phyloP scores from a whole-genome alignment of 805 yeast genomes.

The Schwanniomyces occidentalis region DNA sequence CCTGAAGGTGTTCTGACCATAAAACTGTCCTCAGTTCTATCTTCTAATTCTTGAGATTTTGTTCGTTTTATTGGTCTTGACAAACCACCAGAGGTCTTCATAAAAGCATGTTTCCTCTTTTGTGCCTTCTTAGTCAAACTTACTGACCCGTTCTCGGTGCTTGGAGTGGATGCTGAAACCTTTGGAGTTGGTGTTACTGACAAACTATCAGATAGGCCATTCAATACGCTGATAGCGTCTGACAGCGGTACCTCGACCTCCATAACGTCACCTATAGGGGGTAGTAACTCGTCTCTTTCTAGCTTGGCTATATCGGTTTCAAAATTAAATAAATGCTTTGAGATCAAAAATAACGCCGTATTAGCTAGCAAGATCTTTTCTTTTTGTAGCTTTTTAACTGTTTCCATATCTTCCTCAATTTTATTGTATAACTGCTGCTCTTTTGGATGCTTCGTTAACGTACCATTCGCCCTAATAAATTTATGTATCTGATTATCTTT shows the following conservation, averaged over 20 bases:
- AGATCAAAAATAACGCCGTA: constrained; percentile 74
- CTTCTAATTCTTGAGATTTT: constrained; percentile 25
- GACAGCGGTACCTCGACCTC: constrained; percentile 19
- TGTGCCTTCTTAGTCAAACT: constrained; percentile 20
- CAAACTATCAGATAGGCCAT: constrained; percentile 22
- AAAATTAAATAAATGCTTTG: constrained; percentile 71
- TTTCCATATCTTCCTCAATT: constrained; percentile 66
- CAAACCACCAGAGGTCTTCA: constrained; percentile 7
- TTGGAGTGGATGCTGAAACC: constrained; percentile 14
- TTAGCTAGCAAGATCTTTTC: constrained; percentile 80
- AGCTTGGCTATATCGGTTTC: constrained; percentile 75
- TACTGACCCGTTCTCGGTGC: constrained; percentile 12
- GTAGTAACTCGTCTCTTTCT: constrained; percentile 79
- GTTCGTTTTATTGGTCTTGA: constrained; percentile 20
- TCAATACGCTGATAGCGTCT: constrained; percentile 12
- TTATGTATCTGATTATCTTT: constrained; percentile 82
- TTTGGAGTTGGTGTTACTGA: constrained; percentile 34
- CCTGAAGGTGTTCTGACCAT: constrained; percentile 7
- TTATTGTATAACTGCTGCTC: constrained; percentile 67
- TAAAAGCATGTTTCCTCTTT: constrained; percentile 23
- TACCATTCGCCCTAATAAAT: constrained; percentile 79
- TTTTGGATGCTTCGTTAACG: constrained; percentile 76
- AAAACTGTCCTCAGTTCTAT: constrained; percentile 7
- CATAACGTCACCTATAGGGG: constrained; percentile 43
- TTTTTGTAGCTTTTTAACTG: constrained; percentile 62